These are phyloP conservation scores for Cyclostephanos tholiformis DNA, from an alignment of 108 stramenopile species.

Conservation along the genomic window DNA sequence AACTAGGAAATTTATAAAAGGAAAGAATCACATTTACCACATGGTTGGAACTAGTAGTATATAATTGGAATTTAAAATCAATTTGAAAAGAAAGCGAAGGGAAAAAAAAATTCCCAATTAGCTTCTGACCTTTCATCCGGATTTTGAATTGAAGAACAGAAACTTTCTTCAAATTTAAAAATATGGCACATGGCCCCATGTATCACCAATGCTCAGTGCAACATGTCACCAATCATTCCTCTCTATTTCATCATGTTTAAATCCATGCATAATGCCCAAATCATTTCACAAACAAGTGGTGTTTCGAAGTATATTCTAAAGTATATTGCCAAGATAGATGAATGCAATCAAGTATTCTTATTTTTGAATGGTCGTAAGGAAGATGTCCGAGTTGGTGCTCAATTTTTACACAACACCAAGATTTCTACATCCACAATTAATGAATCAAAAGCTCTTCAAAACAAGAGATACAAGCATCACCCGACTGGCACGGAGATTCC, in stretches of 20 bases:
- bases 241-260: background rate
- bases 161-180: no score
- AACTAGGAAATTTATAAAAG: no score
- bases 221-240: conserved; percentile 10
- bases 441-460: background rate
- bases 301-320: conserved; percentile 2
- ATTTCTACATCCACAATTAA: background rate
- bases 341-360: background rate
- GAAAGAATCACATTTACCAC: no score
- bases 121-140: no score
- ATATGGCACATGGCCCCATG: conserved; percentile 7
- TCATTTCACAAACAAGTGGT: background rate
- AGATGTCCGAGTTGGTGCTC: background rate
- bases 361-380: background rate
- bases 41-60: no score
- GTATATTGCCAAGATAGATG: conserved; percentile 2
- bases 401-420: conserved; percentile 1
- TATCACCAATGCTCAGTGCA: conserved; percentile 8
- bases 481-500: background rate
- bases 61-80: no score
- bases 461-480: conserved; percentile 1
- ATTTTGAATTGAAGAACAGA: no score
- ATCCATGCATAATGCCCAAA: background rate
- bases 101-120: no score
- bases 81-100: no score